phyloP scores from a whole-genome alignment of 148 eudicot species.

The Heliamphora exappendiculata region DNA sequence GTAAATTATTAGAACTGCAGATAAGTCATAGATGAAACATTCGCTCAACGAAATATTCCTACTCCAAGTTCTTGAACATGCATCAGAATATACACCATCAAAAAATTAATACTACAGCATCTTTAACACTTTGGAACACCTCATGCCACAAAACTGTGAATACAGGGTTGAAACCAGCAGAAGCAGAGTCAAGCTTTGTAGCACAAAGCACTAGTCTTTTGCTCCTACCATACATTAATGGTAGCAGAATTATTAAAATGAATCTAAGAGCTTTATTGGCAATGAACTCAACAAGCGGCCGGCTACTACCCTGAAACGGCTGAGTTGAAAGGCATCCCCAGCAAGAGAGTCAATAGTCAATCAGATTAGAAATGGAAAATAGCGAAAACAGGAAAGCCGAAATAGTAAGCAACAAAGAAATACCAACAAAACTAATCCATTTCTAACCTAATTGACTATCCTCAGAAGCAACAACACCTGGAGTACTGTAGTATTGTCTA shows the following conservation, averaged over 20 bases:
- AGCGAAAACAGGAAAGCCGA: not conserved
- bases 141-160: too few relatives aligned
- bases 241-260: not conserved
- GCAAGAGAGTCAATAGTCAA: not conserved
- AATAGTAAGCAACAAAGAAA: not conserved
- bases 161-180: too few relatives aligned
- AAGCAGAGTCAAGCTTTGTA: not conserved
- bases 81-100: not conserved
- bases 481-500: not conserved
- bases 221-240: not conserved
- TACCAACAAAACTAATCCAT: constrained; percentile 3
- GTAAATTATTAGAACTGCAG: constrained; percentile 16
- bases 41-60: not conserved
- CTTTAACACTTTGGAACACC: not conserved
- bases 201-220: too few relatives aligned
- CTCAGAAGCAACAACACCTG: not conserved
- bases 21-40: not conserved
- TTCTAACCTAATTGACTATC: not conserved
- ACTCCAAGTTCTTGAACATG: not conserved
- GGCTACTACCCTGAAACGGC: constrained; percentile 2
- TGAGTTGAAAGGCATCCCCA: not conserved
- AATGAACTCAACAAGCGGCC: not conserved
- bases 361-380: too few relatives aligned
- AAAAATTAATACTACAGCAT: not conserved
- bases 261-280: not conserved